A percentile compares a stretch with the other conserved stretches of the same genome.
Evolutionary conservation across 306 rosid species (phyloP).

Genomic region (Corylus avellana): DNA sequence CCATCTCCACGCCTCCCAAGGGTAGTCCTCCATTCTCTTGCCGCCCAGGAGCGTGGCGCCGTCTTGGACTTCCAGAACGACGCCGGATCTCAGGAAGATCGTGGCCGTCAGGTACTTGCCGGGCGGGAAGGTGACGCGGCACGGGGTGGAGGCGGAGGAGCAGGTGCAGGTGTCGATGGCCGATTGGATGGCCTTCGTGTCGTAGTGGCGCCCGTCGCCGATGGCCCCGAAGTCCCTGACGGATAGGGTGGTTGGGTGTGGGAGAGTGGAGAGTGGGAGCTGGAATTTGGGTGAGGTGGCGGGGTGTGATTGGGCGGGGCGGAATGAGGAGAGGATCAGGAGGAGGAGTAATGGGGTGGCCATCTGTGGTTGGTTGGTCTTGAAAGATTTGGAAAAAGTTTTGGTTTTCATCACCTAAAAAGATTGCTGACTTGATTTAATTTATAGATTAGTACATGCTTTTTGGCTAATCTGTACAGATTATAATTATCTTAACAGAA

Average conservation of each 20-base stretch:
- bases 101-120: constrained; percentile 82
- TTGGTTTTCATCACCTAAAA: no score
- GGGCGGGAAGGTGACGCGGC: constrained; percentile 69
- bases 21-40: constrained; percentile 59
- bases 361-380: constrained; percentile 23
- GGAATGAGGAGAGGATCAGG: constrained; percentile 8
- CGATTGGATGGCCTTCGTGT: constrained; percentile 76
- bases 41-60: constrained; percentile 78
- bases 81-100: constrained; percentile 72
- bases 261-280: constrained; percentile 14
- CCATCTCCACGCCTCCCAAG: constrained; percentile 61
- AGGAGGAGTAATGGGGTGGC: constrained; percentile 11
- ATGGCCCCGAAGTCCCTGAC: constrained; percentile 75
- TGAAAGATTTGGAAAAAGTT: no score
- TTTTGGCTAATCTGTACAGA: no score
- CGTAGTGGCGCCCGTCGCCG: constrained; percentile 75
- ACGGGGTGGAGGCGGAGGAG: constrained; percentile 20
- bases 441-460: no score
- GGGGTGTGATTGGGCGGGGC: constrained; percentile 38
- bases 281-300: constrained; percentile 30
- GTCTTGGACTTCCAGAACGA: constrained; percentile 48
- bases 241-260: constrained; percentile 32
- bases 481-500: no score
- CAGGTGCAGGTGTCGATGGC: constrained; percentile 67
- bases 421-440: no score